Base-by-base conservation (phyloP, 2,329 filamentous ascomycete genomes). In the Periconia sp. region DNA sequence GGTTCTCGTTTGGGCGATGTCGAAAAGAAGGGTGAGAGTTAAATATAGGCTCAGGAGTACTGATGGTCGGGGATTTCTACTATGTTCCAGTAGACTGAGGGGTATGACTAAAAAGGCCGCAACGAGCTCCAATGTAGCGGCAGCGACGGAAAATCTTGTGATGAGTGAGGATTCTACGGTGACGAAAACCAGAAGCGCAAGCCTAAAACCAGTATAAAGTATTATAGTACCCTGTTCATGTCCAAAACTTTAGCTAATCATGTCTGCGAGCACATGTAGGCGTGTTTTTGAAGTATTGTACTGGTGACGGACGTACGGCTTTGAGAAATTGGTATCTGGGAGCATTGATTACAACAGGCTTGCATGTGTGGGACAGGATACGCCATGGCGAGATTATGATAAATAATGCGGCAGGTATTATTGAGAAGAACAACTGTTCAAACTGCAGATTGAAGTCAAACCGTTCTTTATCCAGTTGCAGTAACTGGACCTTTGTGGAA, bases 351-450 rank as follows among this genome's bases (percentile, higher is more conserved):
- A 72, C 58, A 2, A 49, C 62, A 7, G 71, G 70, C 56, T 70
- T 73, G 37, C 62, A 60, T 33, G 54, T 53, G 47, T 63, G 66
- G 8, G 57, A 66, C 40, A 62, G n/a, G 11, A 61, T 62, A n/a
- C 67, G 63, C 65, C 66, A 70, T 66, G 64, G 53, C 41, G 68
- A 65, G 35, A 59, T 54, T 67, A 64, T 70, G 50, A 68, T 68
- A 40, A 74, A 49, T 20, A 72, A 50, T 15, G 54, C 46, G 10
- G 63, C 64, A 1, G 67, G 69, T 27, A 72, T 53, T 9, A 72
- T 62, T 1, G 67, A 68, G 54, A 71, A 68, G 50, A 70, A 71
- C n/a, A 72, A 45, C 50, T 74, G 54, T 54, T 72, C 69, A 47
- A 71, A 72, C 46, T 66, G 61, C 20, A 71, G 13, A 40, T 59